phyloP scores from a whole-genome alignment of 371 early-diverging fungal species.

The Gilbertella persicaria region DNA sequence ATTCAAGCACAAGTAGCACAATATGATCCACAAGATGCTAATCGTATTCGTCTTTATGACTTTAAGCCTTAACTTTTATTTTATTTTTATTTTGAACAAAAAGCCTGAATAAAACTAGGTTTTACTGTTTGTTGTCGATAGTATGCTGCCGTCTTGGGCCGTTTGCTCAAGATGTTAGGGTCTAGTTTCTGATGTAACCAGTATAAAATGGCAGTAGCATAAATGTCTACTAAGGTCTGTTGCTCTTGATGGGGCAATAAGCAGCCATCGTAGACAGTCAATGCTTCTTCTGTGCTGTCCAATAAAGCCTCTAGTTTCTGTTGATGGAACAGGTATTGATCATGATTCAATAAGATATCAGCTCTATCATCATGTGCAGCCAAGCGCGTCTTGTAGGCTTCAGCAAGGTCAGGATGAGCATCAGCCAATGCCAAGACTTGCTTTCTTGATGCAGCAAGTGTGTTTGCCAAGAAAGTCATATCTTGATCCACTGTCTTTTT shows the following conservation, averaged over 20 bases:
- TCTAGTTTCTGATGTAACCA: conserved; percentile 11
- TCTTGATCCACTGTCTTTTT: conserved; percentile 7
- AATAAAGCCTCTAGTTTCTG: neutral
- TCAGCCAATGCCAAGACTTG: conserved; percentile 2
- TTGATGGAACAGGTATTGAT: conserved; percentile 2
- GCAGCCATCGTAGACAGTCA: neutral
- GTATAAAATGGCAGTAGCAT: conserved; percentile 2
- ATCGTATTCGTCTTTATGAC: conserved; percentile 45
- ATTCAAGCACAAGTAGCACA: conserved; percentile 54
- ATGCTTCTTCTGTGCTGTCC: neutral
- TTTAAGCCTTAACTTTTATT: conserved; percentile 20
- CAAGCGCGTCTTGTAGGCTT: conserved; percentile 10
- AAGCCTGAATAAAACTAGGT: conserved; percentile 11
- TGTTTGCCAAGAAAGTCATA: neutral
- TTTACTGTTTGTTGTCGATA: conserved; percentile 6
- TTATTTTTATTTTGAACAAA: conserved; percentile 3
- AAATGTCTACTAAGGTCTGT: conserved; percentile 3
- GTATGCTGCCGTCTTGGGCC: neutral
- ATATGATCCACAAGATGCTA: conserved; percentile 56
- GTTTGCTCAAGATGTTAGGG: conserved; percentile 1
- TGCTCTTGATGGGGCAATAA: neutral
- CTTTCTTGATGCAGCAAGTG: neutral
- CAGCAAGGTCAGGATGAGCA: conserved; percentile 12
- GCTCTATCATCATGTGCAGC: conserved; percentile 11
- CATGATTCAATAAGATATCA: conserved; percentile 9